phyloP scores from a whole-genome alignment of 495 filamentous ascomycete genomes.

The Copromyces sp. region DNA sequence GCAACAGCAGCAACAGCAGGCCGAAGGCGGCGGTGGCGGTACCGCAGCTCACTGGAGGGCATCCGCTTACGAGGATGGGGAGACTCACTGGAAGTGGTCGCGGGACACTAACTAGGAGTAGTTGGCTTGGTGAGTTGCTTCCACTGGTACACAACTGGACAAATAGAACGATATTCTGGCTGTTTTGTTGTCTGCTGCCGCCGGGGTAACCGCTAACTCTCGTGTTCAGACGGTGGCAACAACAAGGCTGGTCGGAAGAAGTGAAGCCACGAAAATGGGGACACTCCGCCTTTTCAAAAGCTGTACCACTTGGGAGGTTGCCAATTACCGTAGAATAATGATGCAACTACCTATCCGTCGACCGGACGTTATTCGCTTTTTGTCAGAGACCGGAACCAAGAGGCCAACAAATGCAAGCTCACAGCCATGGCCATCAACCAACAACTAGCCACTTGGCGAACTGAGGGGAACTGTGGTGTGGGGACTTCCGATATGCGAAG shows the following conservation, averaged over 20 bases:
- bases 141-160: background rate
- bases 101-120: background rate
- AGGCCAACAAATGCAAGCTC: background rate
- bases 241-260: background rate
- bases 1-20: background rate
- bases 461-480: background rate
- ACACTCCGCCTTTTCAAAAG: background rate
- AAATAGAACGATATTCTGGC: background rate
- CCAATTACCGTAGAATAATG: background rate
- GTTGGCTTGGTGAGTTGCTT: background rate
- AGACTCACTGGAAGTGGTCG: background rate
- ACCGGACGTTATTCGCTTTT: background rate
- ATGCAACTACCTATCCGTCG: background rate
- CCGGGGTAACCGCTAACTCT: too few relatives aligned
- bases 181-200: too few relatives aligned
- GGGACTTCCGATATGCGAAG: background rate
- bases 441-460: background rate
- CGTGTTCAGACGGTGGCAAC: background rate
- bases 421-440: background rate
- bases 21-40: background rate
- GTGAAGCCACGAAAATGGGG: background rate
- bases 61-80: background rate
- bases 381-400: background rate
- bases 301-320: background rate
- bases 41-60: background rate